Base-by-base conservation (phyloP, 257 asterid genomes). In the Jacaranda copaia region DNA sequence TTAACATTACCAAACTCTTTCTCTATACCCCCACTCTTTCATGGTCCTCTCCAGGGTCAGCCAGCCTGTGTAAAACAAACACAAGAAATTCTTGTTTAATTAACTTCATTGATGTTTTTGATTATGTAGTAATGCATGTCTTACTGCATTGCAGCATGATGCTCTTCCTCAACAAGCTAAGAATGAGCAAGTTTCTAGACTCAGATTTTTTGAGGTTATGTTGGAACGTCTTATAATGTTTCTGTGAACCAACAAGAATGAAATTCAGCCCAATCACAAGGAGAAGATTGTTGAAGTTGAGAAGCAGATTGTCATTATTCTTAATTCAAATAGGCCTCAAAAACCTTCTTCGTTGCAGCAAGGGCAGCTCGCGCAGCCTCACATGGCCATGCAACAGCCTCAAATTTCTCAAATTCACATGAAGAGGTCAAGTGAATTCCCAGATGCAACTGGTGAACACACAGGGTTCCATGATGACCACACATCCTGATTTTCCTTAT, bases 341-440 rank as follows among this genome's bases (percentile, higher is more conserved):
- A 94, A 89, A 89, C 75, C 97, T 77, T 83, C 83, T 79, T 53
- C 94, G 16, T 36, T 87, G 83, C 96, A 88, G 84, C 96, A 82
- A 84, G 97, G 97, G 77, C 99, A 92, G 81, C 84, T 82, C 67
- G 49, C 85, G 36, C 99, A 91, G 81, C 82, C 94, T 81, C 88
- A 87, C 79, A 83, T 87, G 76, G 25, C 77, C 20, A 79, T 89
- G n/a, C n/a, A n/a, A 75, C 97, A 88, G 71, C 79, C 90, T 82
- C 94, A 42, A 88, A 81, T 84, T 79, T 74, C 93, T 77, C 96
- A 89, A 66, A 81, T 83, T 78, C 92, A 87, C 65, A 64, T 80
- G 5, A 89, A 75, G 93, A 62, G 90, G 86, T 84, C 97, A 91
- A 89, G 84, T 89, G 87, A 95, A 83, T 81, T 69, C 90, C 25